Evolutionary conservation across 2,329 filamentous ascomycete genomes (phyloP).

Genomic region (Neonectria punicea): DNA sequence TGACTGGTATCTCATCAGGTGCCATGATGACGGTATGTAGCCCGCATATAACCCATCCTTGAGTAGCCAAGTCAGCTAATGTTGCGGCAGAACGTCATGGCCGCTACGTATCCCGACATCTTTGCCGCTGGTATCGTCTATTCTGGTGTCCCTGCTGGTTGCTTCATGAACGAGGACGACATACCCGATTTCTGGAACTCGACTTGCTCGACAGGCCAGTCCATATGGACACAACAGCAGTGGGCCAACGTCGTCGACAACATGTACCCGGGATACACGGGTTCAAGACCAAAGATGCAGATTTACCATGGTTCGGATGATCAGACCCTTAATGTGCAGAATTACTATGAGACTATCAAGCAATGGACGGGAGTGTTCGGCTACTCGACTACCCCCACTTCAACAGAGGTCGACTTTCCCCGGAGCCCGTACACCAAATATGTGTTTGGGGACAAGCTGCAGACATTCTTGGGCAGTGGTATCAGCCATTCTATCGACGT

Average conservation of each 20-base stretch:
- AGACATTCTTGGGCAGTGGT: slow-evolving; percentile 34
- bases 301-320: slow-evolving; percentile 68
- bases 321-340: slow-evolving; percentile 59
- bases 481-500: slow-evolving; percentile 32
- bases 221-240: slow-evolving; percentile 51
- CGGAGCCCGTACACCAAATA: slow-evolving; percentile 52
- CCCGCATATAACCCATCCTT: background rate
- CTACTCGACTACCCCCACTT: slow-evolving; percentile 46
- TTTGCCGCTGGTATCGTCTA: slow-evolving; percentile 63
- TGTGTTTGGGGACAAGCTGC: slow-evolving; percentile 50
- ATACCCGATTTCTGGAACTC: slow-evolving; percentile 64
- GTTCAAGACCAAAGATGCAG: slow-evolving; percentile 65
- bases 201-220: slow-evolving; percentile 62
- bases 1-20: slow-evolving; percentile 50
- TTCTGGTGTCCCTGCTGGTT: slow-evolving; percentile 65
- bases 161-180: slow-evolving; percentile 56
- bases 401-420: slow-evolving; percentile 47
- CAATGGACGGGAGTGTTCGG: slow-evolving; percentile 65
- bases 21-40: slow-evolving; percentile 39
- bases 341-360: slow-evolving; percentile 68
- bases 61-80: slow-evolving; percentile 30
- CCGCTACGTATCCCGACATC: slow-evolving; percentile 64
- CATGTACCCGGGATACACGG: slow-evolving; percentile 62
- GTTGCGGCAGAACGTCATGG: slow-evolving; percentile 53
- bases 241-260: slow-evolving; percentile 55